These are phyloP conservation scores for Sabuloglossum arenarium DNA, from an alignment of 495 filamentous ascomycete species.

Conservation along the genomic window DNA sequence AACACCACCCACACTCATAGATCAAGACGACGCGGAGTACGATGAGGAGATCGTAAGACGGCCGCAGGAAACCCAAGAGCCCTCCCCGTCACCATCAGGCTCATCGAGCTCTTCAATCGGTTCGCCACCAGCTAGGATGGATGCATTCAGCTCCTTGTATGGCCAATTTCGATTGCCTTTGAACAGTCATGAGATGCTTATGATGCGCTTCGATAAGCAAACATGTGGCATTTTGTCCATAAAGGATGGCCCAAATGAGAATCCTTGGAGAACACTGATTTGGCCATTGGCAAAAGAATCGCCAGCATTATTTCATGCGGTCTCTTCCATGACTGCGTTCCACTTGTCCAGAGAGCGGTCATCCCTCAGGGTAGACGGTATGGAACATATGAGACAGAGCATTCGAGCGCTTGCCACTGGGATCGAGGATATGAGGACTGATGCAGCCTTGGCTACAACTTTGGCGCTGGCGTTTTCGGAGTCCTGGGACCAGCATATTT, in stretches of 20 bases:
- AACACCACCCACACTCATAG: constrained; percentile 3
- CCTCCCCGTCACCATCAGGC: background rate
- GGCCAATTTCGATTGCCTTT: background rate
- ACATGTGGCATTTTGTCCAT: constrained; percentile 64
- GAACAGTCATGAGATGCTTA: constrained; percentile 41
- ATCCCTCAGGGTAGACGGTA: constrained; percentile 37
- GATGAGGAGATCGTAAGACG: constrained; percentile 39
- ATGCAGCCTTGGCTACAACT: constrained; percentile 53
- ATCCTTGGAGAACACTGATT: constrained; percentile 56
- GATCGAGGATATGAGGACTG: constrained; percentile 37
- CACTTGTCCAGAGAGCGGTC: constrained; percentile 41
- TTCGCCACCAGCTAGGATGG: constrained; percentile 6
- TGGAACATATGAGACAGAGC: constrained; percentile 52
- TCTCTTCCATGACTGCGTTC: constrained; percentile 56
- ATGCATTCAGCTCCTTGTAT: background rate
- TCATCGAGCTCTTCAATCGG: background rate
- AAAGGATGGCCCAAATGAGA: constrained; percentile 50
- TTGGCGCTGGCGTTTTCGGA: constrained; percentile 57
- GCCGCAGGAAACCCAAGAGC: constrained; percentile 18
- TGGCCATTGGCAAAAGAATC: constrained; percentile 50
- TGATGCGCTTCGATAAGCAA: constrained; percentile 42
- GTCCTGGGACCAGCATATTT: constrained; percentile 56
- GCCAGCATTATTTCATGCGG: constrained; percentile 53
- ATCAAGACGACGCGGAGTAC: constrained; percentile 25
- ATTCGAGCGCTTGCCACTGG: constrained; percentile 34